These are phyloP conservation scores for Cyclocybe cylindracea DNA, from an alignment of 768 basidiomycete species.

Conservation along the genomic window DNA sequence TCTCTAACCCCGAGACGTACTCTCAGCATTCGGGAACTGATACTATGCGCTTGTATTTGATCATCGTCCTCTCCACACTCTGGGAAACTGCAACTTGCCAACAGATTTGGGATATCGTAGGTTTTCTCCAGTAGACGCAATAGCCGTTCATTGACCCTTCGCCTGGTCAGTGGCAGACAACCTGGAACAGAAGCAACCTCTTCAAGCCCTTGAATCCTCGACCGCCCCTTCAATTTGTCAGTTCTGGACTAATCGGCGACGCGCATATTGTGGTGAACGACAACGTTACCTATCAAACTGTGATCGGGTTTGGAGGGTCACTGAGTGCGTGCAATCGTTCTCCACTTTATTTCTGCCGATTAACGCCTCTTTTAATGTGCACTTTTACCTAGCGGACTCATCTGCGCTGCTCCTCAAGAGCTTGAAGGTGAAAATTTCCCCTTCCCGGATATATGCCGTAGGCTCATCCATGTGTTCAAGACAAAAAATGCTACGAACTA, in stretches of 20 bases:
- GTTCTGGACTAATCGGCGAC: constrained; percentile 47
- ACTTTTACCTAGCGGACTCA: constrained; percentile 55
- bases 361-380: not conserved
- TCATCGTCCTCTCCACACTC: not conserved
- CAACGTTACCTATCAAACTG: constrained; percentile 49
- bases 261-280: constrained; percentile 64
- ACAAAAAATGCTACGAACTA: constrained; percentile 52
- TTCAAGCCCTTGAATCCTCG: constrained; percentile 46
- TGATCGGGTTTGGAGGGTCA: constrained; percentile 64
- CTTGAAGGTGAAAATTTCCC: constrained; percentile 49
- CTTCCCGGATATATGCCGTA: not conserved
- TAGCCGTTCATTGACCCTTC: constrained; percentile 4
- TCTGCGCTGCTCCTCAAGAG: constrained; percentile 58
- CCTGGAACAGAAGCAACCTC: constrained; percentile 45
- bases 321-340: constrained; percentile 45
- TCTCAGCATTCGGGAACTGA: too few relatives aligned
- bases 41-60: not conserved
- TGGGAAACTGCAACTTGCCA: constrained; percentile 23
- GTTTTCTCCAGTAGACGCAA: constrained; percentile 16
- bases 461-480: constrained; percentile 24
- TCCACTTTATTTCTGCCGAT: not conserved
- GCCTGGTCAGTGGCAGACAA: constrained; percentile 52
- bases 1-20: too few relatives aligned
- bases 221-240: constrained; percentile 49
- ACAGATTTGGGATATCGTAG: constrained; percentile 53